Base-by-base conservation (phyloP, 805 yeast genomes). In the Nakazawaea peltata region DNA sequence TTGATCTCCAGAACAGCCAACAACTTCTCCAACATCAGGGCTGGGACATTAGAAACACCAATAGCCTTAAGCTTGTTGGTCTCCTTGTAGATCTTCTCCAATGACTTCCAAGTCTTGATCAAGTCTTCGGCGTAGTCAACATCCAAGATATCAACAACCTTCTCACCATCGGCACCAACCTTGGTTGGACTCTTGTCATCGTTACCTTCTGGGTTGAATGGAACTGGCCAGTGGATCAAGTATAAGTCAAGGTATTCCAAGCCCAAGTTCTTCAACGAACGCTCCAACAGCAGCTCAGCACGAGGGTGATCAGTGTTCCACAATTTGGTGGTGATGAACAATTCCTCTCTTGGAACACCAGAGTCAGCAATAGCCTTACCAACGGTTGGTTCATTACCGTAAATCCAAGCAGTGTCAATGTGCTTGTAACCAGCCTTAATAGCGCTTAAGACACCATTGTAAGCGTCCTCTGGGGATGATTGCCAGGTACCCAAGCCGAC, bases 211-310 rank as follows among this genome's bases (percentile, higher is more conserved):
- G 61, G 56, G 37, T 63, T 69, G 40, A 71, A 54, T 10, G 80
- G 62, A 28, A 71, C 70, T 5, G 95, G 95, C 94, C 94, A 85
- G 58, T 85, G 95, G 53, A 84, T 69, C 50, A 85, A 66, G 52
- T 77, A 77, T 40, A 85, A 61, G 52, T 85, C 95, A 35, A 85
- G 80, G 49, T 85, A 85, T 33, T 80, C 90, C 45, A 82, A 50
- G 0, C 77, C 77, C 42, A 84, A 63, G 49, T 77, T 74, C 45
- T 66, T 47, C 48, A 84, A 63, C 5, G 88, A 78, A 33, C 57
- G 61, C 9, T 74, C 67, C 27, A 83, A 56, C 9, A 81, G 81
- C 15, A 51, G 59, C 24, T 50, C 70, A 10, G 77, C 77, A 29
- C 57, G 50, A 41, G 63, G 52, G 60, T 74, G 77, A 45, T 67